Evolutionary conservation across 179 eudicot genomes (phyloP).

Genomic region (Gypsophila paniculata): DNA sequence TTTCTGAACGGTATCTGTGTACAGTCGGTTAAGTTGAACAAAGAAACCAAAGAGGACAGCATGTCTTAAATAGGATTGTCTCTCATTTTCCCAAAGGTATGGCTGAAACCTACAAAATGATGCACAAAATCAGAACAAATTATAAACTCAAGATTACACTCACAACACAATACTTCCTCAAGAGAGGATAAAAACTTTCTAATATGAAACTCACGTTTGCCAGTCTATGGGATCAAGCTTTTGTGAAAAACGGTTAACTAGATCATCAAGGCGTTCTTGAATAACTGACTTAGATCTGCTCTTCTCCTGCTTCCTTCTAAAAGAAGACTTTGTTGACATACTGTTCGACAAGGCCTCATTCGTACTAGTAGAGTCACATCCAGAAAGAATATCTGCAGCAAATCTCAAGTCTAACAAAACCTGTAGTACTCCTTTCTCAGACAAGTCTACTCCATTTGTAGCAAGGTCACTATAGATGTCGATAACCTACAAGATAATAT

Average conservation of each 20-base stretch:
- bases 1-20: slow-evolving; percentile 71
- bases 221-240: slow-evolving; percentile 96
- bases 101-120: slow-evolving; percentile 69
- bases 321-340: slow-evolving; percentile 45
- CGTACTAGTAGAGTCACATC: slow-evolving; percentile 45
- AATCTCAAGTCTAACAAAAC: slow-evolving; percentile 81
- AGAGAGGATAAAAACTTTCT: neutral
- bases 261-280: slow-evolving; percentile 52
- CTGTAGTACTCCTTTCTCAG: slow-evolving; percentile 87
- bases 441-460: slow-evolving; percentile 45
- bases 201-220: slow-evolving; percentile 64
- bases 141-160: neutral
- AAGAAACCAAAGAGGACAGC: slow-evolving; percentile 96
- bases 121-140: slow-evolving; percentile 10
- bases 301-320: slow-evolving; percentile 68
- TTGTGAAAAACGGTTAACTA: slow-evolving; percentile 60
- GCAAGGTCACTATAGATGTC: slow-evolving; percentile 55
- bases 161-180: neutral
- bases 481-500: slow-evolving; percentile 44
- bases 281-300: slow-evolving; percentile 52
- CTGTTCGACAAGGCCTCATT: slow-evolving; percentile 42
- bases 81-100: slow-evolving; percentile 96
- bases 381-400: slow-evolving; percentile 75
- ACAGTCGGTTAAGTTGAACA: slow-evolving; percentile 85
- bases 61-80: slow-evolving; percentile 82